Percentiles rank a stretch among this genome's conserved stretches.
Evolutionary conservation across 495 filamentous ascomycete species (phyloP).

Genomic region (Echria macrotheca): DNA sequence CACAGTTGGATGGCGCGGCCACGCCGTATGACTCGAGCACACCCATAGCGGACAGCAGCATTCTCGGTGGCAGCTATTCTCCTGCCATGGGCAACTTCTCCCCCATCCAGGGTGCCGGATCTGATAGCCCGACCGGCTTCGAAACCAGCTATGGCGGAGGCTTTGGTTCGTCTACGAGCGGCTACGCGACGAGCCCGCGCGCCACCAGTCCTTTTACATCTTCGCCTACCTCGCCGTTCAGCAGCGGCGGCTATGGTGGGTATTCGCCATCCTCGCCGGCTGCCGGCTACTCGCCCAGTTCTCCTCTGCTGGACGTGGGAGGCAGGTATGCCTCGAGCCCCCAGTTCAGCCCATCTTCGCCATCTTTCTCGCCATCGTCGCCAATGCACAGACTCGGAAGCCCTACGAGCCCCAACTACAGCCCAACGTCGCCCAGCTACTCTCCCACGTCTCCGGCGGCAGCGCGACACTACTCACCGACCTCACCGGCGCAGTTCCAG

Average conservation of each 20-base stretch:
- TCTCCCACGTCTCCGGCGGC: conserved; percentile 65
- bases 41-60: conserved; percentile 71
- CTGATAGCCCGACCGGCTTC: conserved; percentile 73
- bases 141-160: conserved; percentile 46
- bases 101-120: conserved; percentile 72
- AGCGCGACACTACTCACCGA: conserved; percentile 57
- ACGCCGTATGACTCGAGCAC: conserved; percentile 94
- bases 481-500: conserved; percentile 48
- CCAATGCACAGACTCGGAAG: conserved; percentile 58
- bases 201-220: conserved; percentile 74
- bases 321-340: conserved; percentile 65
- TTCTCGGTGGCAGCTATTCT: conserved; percentile 55
- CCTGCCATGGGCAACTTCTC: conserved; percentile 87
- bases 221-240: conserved; percentile 65
- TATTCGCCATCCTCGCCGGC: conserved; percentile 63
- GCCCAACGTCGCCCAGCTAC: conserved; percentile 78
- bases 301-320: conserved; percentile 54
- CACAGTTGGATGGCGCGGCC: conserved; percentile 72
- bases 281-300: conserved; percentile 69
- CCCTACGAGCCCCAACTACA: conserved; percentile 64
- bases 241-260: conserved; percentile 58
- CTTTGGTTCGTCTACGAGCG: conserved; percentile 56
- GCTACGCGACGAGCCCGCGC: conserved; percentile 66
- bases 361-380: conserved; percentile 80
- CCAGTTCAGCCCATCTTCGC: conserved; percentile 67